Conservation (phyloP, 108 stramenopile genomes). For the Cafeteria roenbergensis region DNA sequence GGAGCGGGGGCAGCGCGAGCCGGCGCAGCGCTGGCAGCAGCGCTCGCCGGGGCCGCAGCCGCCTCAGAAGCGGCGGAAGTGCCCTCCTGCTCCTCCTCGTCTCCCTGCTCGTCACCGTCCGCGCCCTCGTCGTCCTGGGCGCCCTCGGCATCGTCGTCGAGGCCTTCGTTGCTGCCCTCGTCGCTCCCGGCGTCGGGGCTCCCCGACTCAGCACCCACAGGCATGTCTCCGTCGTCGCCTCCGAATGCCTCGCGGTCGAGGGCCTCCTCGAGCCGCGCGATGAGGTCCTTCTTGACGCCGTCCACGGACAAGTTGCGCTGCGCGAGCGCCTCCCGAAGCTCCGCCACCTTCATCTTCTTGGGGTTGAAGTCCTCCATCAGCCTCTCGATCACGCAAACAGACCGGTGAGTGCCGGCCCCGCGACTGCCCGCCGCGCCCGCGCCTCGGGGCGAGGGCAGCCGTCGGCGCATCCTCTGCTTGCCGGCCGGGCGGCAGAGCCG, state of each 20-base stretch:
- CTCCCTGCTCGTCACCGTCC: not conserved
- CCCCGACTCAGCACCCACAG: not conserved
- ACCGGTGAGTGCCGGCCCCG: not conserved
- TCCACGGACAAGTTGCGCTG: not conserved
- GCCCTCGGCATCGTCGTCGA: not conserved
- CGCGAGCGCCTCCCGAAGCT: not conserved
- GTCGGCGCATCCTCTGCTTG: no score
- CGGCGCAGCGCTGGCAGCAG: no score
- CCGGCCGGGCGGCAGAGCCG: no score
- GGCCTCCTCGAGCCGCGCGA: not conserved
- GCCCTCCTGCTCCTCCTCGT: not conserved
- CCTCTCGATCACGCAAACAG: not conserved
- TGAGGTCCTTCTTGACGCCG: not conserved
- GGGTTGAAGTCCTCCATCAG: conserved; percentile 8
- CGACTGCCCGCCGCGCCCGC: no score
- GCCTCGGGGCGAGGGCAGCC: no score
- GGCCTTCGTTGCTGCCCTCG: no score
- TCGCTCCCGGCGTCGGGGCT: no score
- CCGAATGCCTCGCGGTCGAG: not conserved
- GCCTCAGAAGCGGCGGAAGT: not conserved
- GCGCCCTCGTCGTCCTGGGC: not conserved
- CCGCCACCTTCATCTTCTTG: conserved; percentile 17
- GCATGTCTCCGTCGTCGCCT: not conserved
- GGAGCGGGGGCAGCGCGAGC: not conserved
- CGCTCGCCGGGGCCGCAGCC: not conserved